These are phyloP conservation scores for Pseudogymnoascus sp. DNA, from an alignment of 2,329 filamentous ascomycete species.

Conservation along the genomic window DNA sequence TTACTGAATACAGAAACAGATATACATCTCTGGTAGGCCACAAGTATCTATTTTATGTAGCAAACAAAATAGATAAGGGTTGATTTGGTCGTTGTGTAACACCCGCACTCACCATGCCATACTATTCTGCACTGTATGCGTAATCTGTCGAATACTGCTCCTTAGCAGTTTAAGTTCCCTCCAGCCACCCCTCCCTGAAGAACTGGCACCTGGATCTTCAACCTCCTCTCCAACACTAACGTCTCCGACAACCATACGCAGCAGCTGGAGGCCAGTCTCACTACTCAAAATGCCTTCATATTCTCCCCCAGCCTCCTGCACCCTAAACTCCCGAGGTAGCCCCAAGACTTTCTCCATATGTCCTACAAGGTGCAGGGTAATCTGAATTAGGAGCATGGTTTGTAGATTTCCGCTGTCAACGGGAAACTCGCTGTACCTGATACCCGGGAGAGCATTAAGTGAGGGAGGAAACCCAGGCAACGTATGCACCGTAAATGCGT, in stretches of 20 bases:
- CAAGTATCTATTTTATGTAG: neutral
- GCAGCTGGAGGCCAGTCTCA: neutral
- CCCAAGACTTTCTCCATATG: slow-evolving; percentile 1
- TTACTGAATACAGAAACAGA: neutral
- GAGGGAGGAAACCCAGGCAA: neutral
- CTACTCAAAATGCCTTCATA: neutral
- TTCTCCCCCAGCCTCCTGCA: neutral
- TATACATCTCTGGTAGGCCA: neutral
- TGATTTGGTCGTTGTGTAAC: neutral
- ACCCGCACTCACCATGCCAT: neutral
- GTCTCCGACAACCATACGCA: neutral
- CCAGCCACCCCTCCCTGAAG: neutral
- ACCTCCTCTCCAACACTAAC: neutral
- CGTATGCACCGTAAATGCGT: neutral
- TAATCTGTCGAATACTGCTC: neutral
- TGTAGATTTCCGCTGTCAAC: neutral
- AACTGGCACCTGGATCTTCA: too few species aligned
- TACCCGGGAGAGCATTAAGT: neutral
- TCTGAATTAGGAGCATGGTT: slow-evolving; percentile 1
- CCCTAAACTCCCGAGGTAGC: neutral
- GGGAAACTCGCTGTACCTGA: neutral
- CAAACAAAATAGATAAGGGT: neutral
- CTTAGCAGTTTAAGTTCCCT: neutral
- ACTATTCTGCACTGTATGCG: neutral
- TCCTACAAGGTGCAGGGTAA: neutral